Evolutionary conservation across 805 yeast genomes (phyloP).

Genomic region (Danielia reshetovae): DNA sequence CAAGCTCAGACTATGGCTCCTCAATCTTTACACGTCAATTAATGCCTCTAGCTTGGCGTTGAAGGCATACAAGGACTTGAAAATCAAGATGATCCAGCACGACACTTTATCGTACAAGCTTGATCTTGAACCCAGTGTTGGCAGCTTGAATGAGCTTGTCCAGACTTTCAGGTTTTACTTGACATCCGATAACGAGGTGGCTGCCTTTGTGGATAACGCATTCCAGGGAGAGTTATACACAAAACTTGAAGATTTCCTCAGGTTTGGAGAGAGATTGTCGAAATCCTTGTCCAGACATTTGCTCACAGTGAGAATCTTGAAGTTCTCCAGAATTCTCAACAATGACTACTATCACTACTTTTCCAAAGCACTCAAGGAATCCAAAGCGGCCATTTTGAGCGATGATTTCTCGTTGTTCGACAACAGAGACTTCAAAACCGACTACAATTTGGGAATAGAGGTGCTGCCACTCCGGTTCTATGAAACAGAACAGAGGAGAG

Average conservation of each 20-base stretch:
- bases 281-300: conserved; percentile 47
- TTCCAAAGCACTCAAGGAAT: conserved; percentile 12
- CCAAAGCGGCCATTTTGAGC: conserved; percentile 12
- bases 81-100: conserved; percentile 70
- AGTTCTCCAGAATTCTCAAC: conserved; percentile 28
- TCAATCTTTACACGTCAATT: conserved; percentile 55
- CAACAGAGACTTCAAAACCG: conserved; percentile 55
- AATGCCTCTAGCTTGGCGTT: conserved; percentile 52
- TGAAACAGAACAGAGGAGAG: conserved; percentile 12
- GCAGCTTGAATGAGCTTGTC: conserved; percentile 28
- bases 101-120: conserved; percentile 63
- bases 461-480: conserved; percentile 18
- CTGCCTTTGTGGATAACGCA: conserved; percentile 46
- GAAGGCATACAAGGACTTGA: conserved; percentile 48
- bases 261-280: conserved; percentile 50
- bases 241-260: conserved; percentile 63
- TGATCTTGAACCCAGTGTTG: conserved; percentile 41
- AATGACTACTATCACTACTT: conserved; percentile 29
- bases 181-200: conserved; percentile 50
- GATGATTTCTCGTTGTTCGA: conserved; percentile 33
- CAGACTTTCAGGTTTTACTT: conserved; percentile 47
- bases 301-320: conserved; percentile 29
- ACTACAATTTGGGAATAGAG: conserved; percentile 49
- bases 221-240: conserved; percentile 59
- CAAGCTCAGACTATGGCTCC: conserved; percentile 66